Percentiles rank a stretch among this genome's conserved stretches.
These are phyloP conservation scores for Fraxinus velutina DNA, from an alignment of 305 asterid species.

Conservation along the genomic window DNA sequence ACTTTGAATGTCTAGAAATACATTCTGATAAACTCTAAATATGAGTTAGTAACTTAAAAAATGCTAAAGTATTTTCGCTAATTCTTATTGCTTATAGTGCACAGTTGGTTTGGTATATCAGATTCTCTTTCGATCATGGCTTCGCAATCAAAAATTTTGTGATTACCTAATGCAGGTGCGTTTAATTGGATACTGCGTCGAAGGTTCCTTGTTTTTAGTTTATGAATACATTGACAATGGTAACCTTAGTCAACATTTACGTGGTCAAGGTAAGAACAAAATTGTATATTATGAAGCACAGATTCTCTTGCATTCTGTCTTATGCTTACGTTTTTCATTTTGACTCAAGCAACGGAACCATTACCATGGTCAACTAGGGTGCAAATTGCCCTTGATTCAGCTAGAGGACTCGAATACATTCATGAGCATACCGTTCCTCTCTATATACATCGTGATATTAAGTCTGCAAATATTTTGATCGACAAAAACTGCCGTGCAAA, in stretches of 20 bases:
- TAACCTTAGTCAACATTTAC: slow-evolving; percentile 77
- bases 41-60: background rate
- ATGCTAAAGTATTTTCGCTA: background rate
- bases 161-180: slow-evolving; percentile 51
- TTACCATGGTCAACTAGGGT: slow-evolving; percentile 72
- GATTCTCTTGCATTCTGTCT: slow-evolving; percentile 6
- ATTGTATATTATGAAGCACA: background rate
- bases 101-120: background rate
- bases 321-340: background rate
- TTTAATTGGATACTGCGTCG: slow-evolving; percentile 74
- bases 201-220: slow-evolving; percentile 70
- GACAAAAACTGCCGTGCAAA: slow-evolving; percentile 71
- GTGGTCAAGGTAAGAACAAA: slow-evolving; percentile 49
- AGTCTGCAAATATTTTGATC: slow-evolving; percentile 73
- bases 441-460: slow-evolving; percentile 80
- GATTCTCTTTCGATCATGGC: background rate
- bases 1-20: background rate
- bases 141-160: background rate
- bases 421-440: slow-evolving; percentile 89
- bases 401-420: slow-evolving; percentile 91
- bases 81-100: background rate
- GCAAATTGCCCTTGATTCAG: slow-evolving; percentile 86
- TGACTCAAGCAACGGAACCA: slow-evolving; percentile 44
- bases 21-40: background rate
- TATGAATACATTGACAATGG: slow-evolving; percentile 83